Base-by-base conservation (phyloP, 2,329 filamentous ascomycete genomes). In the Aplosporella prunicola region DNA sequence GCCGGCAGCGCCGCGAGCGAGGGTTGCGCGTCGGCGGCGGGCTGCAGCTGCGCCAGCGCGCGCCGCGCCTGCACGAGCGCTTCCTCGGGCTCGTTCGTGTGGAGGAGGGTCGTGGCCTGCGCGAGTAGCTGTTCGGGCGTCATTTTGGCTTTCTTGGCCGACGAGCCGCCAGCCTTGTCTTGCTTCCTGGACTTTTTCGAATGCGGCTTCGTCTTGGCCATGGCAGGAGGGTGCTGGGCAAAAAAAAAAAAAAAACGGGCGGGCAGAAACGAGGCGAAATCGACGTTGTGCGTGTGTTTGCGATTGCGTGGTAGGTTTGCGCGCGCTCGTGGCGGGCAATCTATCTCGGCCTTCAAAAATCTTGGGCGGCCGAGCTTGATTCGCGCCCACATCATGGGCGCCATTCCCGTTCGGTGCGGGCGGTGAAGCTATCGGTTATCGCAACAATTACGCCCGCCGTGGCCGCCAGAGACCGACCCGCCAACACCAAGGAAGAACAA, bases 1-100 rank as follows among this genome's bases (percentile, higher is more conserved):
- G 82, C 81, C 9, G 78, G 70, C 11, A 85, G 67, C 30, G 73
- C 71, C 35, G 70, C 68, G 46, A 50, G 37, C 9, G 56, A 56
- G 2, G 56, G 57, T 17, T 18, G 26, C 15, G 17, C 29, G 27
- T 57, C 54, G 23, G 52, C 44, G 16, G 51, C 56, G 23, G 59
- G 56, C 43, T 66, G 60, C 40, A 66, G 69, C 43, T 58, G 61
- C 48, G 54, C 57, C 47, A 78, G 64, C 2, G 74, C 72, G 47
- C 68, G 64, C 48, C 70, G 62, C 32, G 72, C 75, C 23, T 68
- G 51, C 31, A 64, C 54, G 16, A 79, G 67, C 16, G 76, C 76
- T 43, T 69, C 67, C 34, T 74, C 68, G 2, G 72, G 64, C 44
- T 77, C 69, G 29, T 69, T 71, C 20, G 72, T 74, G 47, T 78